Conservation (phyloP, 331 rosid species). For the Erythrophleum ivorense region DNA sequence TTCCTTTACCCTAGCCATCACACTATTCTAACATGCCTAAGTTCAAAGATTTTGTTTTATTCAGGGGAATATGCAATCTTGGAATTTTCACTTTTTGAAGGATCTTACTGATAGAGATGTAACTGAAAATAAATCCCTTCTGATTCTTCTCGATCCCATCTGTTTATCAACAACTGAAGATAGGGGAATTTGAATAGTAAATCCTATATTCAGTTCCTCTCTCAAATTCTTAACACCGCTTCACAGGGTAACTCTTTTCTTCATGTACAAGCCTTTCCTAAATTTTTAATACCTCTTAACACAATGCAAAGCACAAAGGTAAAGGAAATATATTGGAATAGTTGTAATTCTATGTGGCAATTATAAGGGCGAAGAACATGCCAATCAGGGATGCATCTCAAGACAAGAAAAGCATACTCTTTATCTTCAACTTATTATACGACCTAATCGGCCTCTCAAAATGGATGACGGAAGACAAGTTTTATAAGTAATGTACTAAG, state of each 20-base stretch:
- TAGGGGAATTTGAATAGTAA: no score
- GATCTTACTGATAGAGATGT: no score
- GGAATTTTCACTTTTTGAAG: no score
- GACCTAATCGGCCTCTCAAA: background rate
- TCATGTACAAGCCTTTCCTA: background rate
- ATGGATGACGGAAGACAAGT: background rate
- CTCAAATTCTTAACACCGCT: no score
- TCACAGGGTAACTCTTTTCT: background rate
- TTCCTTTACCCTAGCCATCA: no score
- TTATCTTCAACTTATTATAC: background rate
- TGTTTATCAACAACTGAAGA: no score
- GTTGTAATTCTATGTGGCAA: slow-evolving; percentile 7
- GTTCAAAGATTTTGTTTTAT: no score
- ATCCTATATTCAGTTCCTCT: background rate
- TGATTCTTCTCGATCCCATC: no score
- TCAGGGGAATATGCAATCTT: no score
- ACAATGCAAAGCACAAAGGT: background rate
- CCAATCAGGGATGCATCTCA: slow-evolving; percentile 2
- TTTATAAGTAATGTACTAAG: background rate
- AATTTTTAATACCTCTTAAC: background rate
- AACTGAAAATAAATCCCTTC: no score
- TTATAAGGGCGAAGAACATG: slow-evolving; percentile 9
- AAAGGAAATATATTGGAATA: background rate
- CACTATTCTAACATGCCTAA: no score
- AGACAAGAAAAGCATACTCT: slow-evolving; percentile 12